Conservation (phyloP, 2,329 filamentous ascomycete genomes). For the Leptographium galeiforme region DNA sequence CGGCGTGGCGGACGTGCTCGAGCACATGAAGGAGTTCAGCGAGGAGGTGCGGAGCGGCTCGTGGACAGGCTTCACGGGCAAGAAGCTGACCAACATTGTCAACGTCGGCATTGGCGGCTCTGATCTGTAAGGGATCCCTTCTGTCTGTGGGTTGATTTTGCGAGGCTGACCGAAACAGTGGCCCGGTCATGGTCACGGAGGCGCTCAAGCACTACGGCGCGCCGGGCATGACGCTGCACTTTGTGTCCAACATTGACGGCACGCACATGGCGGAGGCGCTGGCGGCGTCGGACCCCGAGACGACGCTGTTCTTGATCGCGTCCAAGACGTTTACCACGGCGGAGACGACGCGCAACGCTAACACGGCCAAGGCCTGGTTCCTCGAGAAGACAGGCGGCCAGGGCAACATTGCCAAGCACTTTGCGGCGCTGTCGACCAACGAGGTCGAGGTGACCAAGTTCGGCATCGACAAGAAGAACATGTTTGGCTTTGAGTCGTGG, state of each 20-base stretch:
- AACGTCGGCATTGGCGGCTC: constrained; percentile 98
- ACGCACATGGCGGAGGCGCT: constrained; percentile 95
- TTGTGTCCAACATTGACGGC: constrained; percentile 98
- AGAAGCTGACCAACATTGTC: constrained; percentile 92
- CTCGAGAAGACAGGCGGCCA: constrained; percentile 63
- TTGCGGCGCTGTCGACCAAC: constrained; percentile 95
- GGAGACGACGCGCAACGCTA: constrained; percentile 93
- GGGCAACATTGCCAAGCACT: constrained; percentile 93
- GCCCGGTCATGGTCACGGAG: constrained; percentile 97
- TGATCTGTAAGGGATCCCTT: constrained; percentile 58
- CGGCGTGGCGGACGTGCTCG: constrained; percentile 77
- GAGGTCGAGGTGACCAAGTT: constrained; percentile 93
- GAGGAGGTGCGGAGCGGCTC: constrained; percentile 86
- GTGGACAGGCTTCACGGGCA: constrained; percentile 96
- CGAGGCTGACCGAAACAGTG: constrained; percentile 35
- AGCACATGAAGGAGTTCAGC: constrained; percentile 98
- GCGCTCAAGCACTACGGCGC: constrained; percentile 90
- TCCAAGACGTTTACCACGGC: constrained; percentile 99
- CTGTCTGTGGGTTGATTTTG: not conserved
- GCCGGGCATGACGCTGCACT: constrained; percentile 78
- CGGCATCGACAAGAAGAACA: constrained; percentile 96
- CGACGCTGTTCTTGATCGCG: constrained; percentile 94
- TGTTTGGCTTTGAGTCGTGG: constrained; percentile 99
- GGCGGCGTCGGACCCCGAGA: constrained; percentile 80
- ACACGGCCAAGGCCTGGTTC: constrained; percentile 96